Percentiles rank a stretch among this genome's conserved stretches.
phyloP scores from a whole-genome alignment of 2,329 filamentous ascomycete genomes.

The Alternaria panax region DNA sequence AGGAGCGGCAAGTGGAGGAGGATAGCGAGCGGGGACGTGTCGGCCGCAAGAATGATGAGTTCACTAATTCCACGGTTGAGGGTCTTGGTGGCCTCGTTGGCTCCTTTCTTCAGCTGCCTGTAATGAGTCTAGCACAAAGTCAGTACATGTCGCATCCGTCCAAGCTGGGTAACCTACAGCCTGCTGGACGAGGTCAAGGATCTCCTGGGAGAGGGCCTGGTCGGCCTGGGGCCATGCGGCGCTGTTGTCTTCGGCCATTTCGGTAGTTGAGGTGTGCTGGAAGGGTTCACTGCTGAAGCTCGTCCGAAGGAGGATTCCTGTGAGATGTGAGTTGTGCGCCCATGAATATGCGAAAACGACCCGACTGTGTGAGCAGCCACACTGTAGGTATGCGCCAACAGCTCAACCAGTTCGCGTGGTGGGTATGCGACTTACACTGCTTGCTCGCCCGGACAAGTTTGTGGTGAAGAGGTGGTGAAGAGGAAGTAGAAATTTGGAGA shows the following conservation, averaged over 20 bases:
- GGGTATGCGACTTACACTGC: slow-evolving; percentile 37
- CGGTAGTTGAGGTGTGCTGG: not conserved
- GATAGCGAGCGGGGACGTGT: slow-evolving; percentile 86
- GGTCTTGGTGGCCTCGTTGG: slow-evolving; percentile 78
- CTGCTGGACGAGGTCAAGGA: slow-evolving; percentile 50
- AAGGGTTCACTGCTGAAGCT: slow-evolving; percentile 47
- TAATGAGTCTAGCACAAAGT: slow-evolving; percentile 9
- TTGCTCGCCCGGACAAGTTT: slow-evolving; percentile 39
- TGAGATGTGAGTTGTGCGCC: not conserved
- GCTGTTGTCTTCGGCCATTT: slow-evolving; percentile 42
- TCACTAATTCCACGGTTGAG: slow-evolving; percentile 91
- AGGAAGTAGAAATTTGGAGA: slow-evolving; percentile 9
- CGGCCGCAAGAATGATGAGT: slow-evolving; percentile 81
- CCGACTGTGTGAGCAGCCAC: no score
- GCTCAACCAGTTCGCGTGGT: no score
- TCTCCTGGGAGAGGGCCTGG: slow-evolving; percentile 57
- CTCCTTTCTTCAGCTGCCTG: slow-evolving; percentile 49
- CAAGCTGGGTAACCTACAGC: not conserved
- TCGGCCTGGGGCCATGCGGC: slow-evolving; percentile 53
- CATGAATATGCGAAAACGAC: no score
- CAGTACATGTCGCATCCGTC: not conserved
- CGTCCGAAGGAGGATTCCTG: slow-evolving; percentile 43
- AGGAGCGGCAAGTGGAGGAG: slow-evolving; percentile 73
- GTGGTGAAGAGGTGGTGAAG: slow-evolving; percentile 18
- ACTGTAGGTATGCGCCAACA: not conserved